Evolutionary conservation across 1,284 basidiomycete species (phyloP), one percentile per base, ranked within the genome.

Genomic region (Papiliotrema fonsecae): DNA sequence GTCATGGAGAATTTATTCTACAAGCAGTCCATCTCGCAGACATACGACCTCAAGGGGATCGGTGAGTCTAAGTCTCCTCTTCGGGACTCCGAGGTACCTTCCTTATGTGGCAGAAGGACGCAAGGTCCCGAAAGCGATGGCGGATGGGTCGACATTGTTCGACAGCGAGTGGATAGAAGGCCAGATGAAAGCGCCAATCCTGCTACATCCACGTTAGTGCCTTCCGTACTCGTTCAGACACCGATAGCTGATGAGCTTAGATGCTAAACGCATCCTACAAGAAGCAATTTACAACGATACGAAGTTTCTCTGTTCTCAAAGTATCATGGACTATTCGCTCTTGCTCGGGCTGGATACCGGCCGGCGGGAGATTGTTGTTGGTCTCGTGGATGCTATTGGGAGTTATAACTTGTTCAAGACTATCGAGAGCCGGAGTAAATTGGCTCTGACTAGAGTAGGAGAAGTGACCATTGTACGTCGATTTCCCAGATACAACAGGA

Each of bases 1-100:
- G 82, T 88, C 11, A 87, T 88, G 85, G 86, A 88, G 67, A 87
- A 88, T 58, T 67, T 88, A 11, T 88, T 88, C 64, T 86, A 82
- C 64, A 75, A 80, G 35, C 80, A 82, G 65, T 81, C 80, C 38
- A 77, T 86, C 47, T 70, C 73, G 35, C 83, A 82, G 72, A 84
- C 81, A 0, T 88, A 85, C 59, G 86, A 88, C 63, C 73, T 88
- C 40, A 88, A 88, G 65, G 86, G 86, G 2, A 88, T 88, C 36
- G 83, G 84, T 57, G 82, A 82, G 2, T 77, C 7, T 21, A 21
- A 37, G n/a, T 11, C 18, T 40, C 13, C 19, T 37, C 41, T 30
- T 6, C 10, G n/a, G n/a, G n/a, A n/a, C n/a, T n/a, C n/a, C n/a
- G n/a, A n/a, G n/a, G n/a, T n/a, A n/a, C n/a, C 6, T 5, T 19